phyloP scores from a whole-genome alignment of 1,284 basidiomycete species.

The Hymenochaete sp. region DNA sequence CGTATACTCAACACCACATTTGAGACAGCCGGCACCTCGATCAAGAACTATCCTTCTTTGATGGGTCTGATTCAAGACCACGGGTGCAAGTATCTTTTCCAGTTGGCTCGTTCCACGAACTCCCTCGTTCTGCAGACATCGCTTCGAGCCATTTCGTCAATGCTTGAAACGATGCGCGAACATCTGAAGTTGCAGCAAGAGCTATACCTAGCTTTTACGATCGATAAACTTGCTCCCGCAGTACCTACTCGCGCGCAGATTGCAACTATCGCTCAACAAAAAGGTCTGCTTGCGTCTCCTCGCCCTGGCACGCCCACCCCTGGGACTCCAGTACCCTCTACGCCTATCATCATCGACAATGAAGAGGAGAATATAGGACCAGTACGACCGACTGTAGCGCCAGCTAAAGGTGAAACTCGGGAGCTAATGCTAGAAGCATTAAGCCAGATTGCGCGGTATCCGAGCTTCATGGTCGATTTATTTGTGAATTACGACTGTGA shows the following conservation, averaged over 20 bases:
- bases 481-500: constrained; percentile 98
- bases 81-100: constrained; percentile 94
- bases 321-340: constrained; percentile 35
- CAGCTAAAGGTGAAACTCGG: constrained; percentile 81
- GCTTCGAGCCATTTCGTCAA: constrained; percentile 78
- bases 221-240: constrained; percentile 78
- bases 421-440: constrained; percentile 89
- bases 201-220: constrained; percentile 86
- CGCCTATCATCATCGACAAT: constrained; percentile 35
- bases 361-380: constrained; percentile 48
- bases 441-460: constrained; percentile 68
- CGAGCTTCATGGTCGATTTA: constrained; percentile 90
- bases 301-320: constrained; percentile 48
- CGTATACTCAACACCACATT: constrained; percentile 86
- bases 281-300: constrained; percentile 33
- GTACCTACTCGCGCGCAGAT: constrained; percentile 24
- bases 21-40: constrained; percentile 72
- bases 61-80: constrained; percentile 72
- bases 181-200: constrained; percentile 96
- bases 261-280: constrained; percentile 21
- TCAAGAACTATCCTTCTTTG: constrained; percentile 71
- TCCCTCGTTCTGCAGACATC: constrained; percentile 70
- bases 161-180: constrained; percentile 82
- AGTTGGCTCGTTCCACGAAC: constrained; percentile 87
- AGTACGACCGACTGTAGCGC: constrained; percentile 51